Percentiles rank a stretch among this genome's conserved stretches.
Evolutionary conservation across 352 stramenopile genomes (phyloP).

Genomic region (Phytopythium boreale): DNA sequence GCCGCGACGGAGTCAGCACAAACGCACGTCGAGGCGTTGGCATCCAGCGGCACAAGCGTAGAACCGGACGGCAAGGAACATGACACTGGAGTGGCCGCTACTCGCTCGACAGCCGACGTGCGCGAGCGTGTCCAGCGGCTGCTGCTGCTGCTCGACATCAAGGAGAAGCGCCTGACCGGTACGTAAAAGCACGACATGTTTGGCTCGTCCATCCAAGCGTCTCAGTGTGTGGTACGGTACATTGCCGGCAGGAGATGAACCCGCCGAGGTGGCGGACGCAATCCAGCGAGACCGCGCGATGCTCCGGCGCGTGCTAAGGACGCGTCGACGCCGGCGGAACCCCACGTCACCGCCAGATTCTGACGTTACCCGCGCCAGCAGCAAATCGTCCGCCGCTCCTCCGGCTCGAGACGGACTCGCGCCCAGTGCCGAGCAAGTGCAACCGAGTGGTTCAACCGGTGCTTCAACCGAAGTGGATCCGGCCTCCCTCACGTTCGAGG

Average conservation of each 20-base stretch:
- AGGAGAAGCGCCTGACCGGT: conserved; percentile 4
- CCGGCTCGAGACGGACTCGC: conserved; percentile 12
- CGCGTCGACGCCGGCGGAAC: neutral
- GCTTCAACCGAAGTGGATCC: conserved; percentile 10
- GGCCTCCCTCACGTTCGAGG: conserved; percentile 22
- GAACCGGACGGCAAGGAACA: neutral
- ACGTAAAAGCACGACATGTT: neutral
- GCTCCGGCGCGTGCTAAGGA: neutral
- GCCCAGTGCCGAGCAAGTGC: neutral
- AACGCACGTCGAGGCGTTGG: neutral
- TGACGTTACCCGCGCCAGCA: neutral
- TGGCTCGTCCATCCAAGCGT: no score
- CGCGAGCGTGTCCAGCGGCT: neutral
- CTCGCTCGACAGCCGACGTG: no score
- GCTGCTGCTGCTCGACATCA: conserved; percentile 7
- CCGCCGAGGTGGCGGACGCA: neutral
- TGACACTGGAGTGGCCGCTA: neutral
- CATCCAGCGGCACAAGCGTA: neutral
- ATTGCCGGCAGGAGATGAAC: neutral
- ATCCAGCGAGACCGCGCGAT: conserved; percentile 1
- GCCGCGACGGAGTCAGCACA: neutral
- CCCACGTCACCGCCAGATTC: neutral
- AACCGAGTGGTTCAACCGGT: neutral
- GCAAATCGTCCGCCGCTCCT: conserved; percentile 11
- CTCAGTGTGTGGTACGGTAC: no score